Evolutionary conservation across 306 rosid species (phyloP).

Genomic region (Inga leiocalycina): DNA sequence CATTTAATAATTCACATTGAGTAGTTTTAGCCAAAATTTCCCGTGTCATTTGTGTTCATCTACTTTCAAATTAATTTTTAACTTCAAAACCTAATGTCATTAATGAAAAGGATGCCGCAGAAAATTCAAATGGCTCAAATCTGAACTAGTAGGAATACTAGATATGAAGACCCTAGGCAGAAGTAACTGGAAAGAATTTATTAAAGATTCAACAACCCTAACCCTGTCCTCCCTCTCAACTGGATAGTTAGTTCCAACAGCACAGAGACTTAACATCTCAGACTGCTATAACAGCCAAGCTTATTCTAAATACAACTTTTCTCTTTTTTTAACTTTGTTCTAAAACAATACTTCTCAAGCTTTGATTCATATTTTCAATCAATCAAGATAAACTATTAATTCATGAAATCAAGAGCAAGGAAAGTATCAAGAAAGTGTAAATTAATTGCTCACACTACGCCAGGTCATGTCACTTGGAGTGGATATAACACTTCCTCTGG

Average conservation of each 20-base stretch:
- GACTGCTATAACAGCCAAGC: not conserved
- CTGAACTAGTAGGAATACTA: not conserved
- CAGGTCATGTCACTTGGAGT: not conserved
- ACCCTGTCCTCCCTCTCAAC: not conserved
- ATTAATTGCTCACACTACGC: not conserved
- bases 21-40: slow-evolving; percentile 18
- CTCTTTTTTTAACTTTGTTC: not conserved
- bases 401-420: not conserved
- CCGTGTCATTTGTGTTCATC: slow-evolving; percentile 27
- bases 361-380: not conserved
- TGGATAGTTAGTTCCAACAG: not conserved
- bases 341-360: not conserved
- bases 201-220: not conserved
- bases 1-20: slow-evolving; percentile 13
- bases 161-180: not conserved
- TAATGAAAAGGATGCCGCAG: not conserved
- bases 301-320: not conserved
- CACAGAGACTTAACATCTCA: not conserved
- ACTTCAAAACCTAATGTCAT: not conserved
- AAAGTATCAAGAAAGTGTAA: not conserved
- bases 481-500: not conserved
- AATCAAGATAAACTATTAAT: not conserved
- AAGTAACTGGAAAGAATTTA: not conserved
- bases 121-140: not conserved
- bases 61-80: not conserved